phyloP scores from a whole-genome alignment of 2,329 filamentous ascomycete species.

The Penicillium brasilianum region DNA sequence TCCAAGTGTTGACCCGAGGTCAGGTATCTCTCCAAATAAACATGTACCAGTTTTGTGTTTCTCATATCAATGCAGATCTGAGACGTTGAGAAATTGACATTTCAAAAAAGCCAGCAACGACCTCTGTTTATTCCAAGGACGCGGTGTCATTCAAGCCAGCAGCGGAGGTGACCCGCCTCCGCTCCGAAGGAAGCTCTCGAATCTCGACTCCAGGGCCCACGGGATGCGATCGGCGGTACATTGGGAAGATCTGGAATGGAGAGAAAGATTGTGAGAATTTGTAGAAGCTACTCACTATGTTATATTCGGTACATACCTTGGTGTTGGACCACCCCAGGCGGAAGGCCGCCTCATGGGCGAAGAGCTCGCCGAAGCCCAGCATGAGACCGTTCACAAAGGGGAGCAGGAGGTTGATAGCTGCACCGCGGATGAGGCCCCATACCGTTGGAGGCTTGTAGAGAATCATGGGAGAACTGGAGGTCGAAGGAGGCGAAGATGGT shows the following conservation, averaged over 20 bases:
- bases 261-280: slow-evolving; percentile 4
- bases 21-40: slow-evolving; percentile 27
- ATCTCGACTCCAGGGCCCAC: slow-evolving; percentile 85
- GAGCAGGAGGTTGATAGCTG: slow-evolving; percentile 92
- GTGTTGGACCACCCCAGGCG: slow-evolving; percentile 91
- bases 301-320: slow-evolving; percentile 66
- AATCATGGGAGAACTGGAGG: slow-evolving; percentile 47
- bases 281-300: no score
- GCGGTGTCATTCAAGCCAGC: slow-evolving; percentile 69
- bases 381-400: slow-evolving; percentile 98
- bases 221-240: slow-evolving; percentile 66
- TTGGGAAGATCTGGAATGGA: slow-evolving; percentile 59
- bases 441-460: slow-evolving; percentile 88
- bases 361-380: slow-evolving; percentile 95
- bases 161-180: slow-evolving; percentile 52
- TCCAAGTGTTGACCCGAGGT: slow-evolving; percentile 19
- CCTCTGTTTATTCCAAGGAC: slow-evolving; percentile 63
- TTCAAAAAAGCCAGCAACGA: neutral
- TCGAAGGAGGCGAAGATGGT: slow-evolving; percentile 40
- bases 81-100: neutral
- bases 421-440: slow-evolving; percentile 83
- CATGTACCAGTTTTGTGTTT: slow-evolving; percentile 29
- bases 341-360: slow-evolving; percentile 95
- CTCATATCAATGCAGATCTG: slow-evolving; percentile 21
- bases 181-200: slow-evolving; percentile 66